Conservation (phyloP, 371 early-diverging fungal species). For the Lichtheimia ornata region DNA sequence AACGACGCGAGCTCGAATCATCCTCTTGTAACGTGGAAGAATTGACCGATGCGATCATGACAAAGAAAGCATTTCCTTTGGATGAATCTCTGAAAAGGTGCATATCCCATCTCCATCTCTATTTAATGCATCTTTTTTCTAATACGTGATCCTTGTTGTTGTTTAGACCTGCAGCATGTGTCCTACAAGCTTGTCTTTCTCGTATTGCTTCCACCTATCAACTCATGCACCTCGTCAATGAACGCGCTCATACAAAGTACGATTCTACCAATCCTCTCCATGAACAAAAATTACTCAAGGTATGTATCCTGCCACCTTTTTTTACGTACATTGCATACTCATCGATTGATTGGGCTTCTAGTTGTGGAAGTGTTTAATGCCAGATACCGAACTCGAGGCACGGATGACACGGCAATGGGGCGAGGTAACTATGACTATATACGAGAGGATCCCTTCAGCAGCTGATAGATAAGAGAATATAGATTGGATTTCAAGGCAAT, state of each 20-base stretch:
- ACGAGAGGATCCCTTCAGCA: too few relatives aligned
- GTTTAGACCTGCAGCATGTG: constrained; percentile 58
- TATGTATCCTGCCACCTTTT: constrained; percentile 13
- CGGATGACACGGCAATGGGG: constrained; percentile 70
- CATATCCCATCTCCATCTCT: too few relatives aligned
- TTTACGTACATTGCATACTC: too few relatives aligned
- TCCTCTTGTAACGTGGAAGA: constrained; percentile 35
- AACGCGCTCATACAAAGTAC: constrained; percentile 67
- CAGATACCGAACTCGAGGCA: constrained; percentile 49
- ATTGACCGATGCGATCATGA: constrained; percentile 41
- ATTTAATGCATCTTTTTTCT: too few relatives aligned
- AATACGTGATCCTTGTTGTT: background rate
- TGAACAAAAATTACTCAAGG: constrained; percentile 68
- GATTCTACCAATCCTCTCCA: constrained; percentile 63
- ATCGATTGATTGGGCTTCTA: constrained; percentile 3
- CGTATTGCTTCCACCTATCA: constrained; percentile 57
- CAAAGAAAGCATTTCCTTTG: constrained; percentile 54
- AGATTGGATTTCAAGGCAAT: constrained; percentile 81
- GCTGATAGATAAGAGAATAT: constrained; percentile 18
- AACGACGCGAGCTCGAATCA: constrained; percentile 52
- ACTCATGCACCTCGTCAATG: constrained; percentile 61
- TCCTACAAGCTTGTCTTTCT: constrained; percentile 52
- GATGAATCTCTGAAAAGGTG: constrained; percentile 22
- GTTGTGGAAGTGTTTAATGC: constrained; percentile 76
- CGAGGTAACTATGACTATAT: constrained; percentile 35